Conservation (phyloP, 2,329 filamentous ascomycete genomes). For the Penicillium sp. region DNA sequence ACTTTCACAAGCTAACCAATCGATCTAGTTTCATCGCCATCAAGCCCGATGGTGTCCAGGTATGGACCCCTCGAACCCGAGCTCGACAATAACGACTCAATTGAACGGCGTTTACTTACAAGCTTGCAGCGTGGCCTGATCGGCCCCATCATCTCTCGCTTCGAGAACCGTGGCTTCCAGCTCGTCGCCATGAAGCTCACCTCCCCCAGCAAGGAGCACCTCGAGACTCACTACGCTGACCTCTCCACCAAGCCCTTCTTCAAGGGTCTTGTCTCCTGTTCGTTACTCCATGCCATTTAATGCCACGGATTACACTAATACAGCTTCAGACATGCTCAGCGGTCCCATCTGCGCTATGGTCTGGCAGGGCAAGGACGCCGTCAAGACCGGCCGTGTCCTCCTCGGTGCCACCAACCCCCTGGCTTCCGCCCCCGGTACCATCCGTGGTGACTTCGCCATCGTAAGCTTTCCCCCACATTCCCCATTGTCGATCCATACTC, state of each 20-base stretch:
- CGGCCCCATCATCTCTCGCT: constrained; percentile 96
- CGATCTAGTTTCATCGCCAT: constrained; percentile 92
- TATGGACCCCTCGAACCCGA: constrained; percentile 46
- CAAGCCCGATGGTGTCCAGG: constrained; percentile 99
- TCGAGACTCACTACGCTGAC: constrained; percentile 97
- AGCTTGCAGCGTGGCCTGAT: constrained; percentile 81
- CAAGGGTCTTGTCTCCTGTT: constrained; percentile 88
- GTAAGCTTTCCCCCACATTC: constrained; percentile 40
- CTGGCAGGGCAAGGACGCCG: constrained; percentile 97
- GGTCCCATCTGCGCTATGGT: constrained; percentile 99
- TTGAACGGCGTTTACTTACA: constrained; percentile 27
- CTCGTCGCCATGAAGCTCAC: constrained; percentile 96
- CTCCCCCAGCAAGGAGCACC: constrained; percentile 86
- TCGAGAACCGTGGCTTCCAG: constrained; percentile 99
- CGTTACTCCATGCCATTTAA: constrained; percentile 36
- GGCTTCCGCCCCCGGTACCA: constrained; percentile 91
- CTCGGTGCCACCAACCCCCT: constrained; percentile 99
- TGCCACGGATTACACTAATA: constrained; percentile 17
- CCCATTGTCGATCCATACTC: constrained; percentile 1
- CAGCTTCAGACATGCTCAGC: constrained; percentile 79
- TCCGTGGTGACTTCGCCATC: constrained; percentile 90
- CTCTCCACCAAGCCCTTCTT: constrained; percentile 96
- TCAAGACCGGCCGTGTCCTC: constrained; percentile 95
- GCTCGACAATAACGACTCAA: constrained; percentile 1
- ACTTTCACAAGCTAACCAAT: constrained; percentile 32